Base-by-base conservation (phyloP, 2,329 filamentous ascomycete genomes). In the Beauveria rudraprayagi region DNA sequence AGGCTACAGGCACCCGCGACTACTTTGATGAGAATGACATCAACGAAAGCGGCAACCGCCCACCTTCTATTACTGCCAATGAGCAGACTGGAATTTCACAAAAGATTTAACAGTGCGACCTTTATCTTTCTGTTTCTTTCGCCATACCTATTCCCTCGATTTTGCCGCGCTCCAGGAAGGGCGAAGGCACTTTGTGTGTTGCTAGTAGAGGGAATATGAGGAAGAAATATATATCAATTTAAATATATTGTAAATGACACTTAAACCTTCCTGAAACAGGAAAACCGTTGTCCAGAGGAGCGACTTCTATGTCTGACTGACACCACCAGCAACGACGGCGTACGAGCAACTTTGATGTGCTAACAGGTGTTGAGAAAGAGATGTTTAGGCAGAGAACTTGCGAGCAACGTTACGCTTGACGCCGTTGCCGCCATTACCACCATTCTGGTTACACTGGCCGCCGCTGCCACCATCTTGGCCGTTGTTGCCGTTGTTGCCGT, bases 1-100 rank as follows among this genome's bases (percentile, higher is more conserved):
- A 63, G 51, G 61, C 68, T 19, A 73, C 43, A 0, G 56, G 52
- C 40, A 56, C 52, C 11, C 61, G 61, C 40, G 51, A 60, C 22
- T 60, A 56, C 52, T 41, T 51, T 44, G 56, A 60, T 6, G 56
- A 62, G 52, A 62, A 60, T 5, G 56, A 62, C 6, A 34, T 55
- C 17, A 60, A 62, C 61, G 46, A 55, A 26, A 50, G 43, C n/a
- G 56, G 43, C 24, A 62, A 62, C 46, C 59, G 59, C 5, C 59
- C 59, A 7, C 17, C 59, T 34, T 55, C 59, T 7, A 61, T 61
- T 19, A n/a, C 43, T 14, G 59, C 44, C 43, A 56, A 56, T 19
- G 59, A 61, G 40, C 51, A 56, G 52, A 61, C 59, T 43, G 59
- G 59, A 9, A 56, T 61, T 14, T 56, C 59, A 24, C 59, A 55